Evolutionary conservation across 345 rosid genomes (phyloP).

Genomic region (Eucalyptus pauciflora): DNA sequence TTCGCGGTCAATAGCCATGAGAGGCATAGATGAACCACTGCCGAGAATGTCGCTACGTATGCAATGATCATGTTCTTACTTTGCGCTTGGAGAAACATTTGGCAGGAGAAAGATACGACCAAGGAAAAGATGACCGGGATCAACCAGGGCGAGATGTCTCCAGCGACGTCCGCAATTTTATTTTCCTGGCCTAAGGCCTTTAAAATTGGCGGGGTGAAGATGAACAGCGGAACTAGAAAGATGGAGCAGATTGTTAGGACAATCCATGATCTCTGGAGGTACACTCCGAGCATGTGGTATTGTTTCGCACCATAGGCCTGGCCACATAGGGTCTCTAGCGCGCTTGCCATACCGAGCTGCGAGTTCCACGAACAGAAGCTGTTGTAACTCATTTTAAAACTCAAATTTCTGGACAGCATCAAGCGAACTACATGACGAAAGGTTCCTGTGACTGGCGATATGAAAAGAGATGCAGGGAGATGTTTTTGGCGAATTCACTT

Average conservation of each 20-base stretch:
- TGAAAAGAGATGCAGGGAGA: background rate
- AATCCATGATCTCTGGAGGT: slow-evolving; percentile 82
- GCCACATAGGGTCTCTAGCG: slow-evolving; percentile 74
- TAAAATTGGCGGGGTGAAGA: slow-evolving; percentile 42
- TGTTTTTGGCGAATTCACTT: background rate
- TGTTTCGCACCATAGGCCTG: slow-evolving; percentile 84
- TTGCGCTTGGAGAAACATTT: slow-evolving; percentile 77
- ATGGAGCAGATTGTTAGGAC: slow-evolving; percentile 21
- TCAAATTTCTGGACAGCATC: background rate
- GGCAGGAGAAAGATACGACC: slow-evolving; percentile 49
- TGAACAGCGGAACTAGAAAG: slow-evolving; percentile 39
- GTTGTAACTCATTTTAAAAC: background rate
- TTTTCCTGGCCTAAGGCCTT: slow-evolving; percentile 49
- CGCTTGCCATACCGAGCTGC: slow-evolving; percentile 89
- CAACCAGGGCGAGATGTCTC: slow-evolving; percentile 40
- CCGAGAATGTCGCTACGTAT: slow-evolving; percentile 38
- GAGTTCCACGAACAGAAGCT: background rate
- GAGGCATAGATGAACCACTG: slow-evolving; percentile 33
- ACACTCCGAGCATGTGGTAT: slow-evolving; percentile 67
- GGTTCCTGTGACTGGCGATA: background rate
- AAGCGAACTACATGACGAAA: background rate
- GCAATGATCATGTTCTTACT: slow-evolving; percentile 70
- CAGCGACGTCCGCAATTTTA: slow-evolving; percentile 31
- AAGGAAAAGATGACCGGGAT: slow-evolving; percentile 37
- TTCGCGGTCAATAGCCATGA: slow-evolving; percentile 59